These are phyloP conservation scores for Chaetomiaceae sp. DNA, from an alignment of 2,329 filamentous ascomycete species.

Conservation along the genomic window DNA sequence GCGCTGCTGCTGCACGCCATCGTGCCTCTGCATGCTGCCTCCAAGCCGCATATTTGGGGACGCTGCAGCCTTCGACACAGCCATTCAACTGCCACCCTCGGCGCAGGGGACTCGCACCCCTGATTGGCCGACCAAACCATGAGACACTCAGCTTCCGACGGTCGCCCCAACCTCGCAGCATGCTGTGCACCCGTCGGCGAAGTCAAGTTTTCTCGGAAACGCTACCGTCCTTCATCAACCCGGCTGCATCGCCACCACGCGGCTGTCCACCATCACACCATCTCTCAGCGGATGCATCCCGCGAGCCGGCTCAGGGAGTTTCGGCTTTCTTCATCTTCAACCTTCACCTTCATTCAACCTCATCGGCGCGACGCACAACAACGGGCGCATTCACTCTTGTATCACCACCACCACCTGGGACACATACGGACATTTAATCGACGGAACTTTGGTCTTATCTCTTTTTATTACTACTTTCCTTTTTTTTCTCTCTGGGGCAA, in stretches of 20 bases:
- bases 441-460: slow-evolving; percentile 10
- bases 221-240: slow-evolving; percentile 3
- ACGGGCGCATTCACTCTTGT: slow-evolving; percentile 22
- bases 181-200: slow-evolving; percentile 10
- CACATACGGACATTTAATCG: slow-evolving; percentile 29
- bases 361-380: slow-evolving; percentile 4
- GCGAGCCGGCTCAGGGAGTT: slow-evolving; percentile 25
- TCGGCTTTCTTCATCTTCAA: slow-evolving; percentile 12
- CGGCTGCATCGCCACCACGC: background rate
- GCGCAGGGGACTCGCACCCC: background rate
- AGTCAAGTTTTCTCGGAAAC: slow-evolving; percentile 5
- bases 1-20: slow-evolving; percentile 27
- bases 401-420: slow-evolving; percentile 22
- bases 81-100: slow-evolving; percentile 12
- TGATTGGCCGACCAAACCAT: slow-evolving; percentile 17
- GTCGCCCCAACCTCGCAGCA: slow-evolving; percentile 9
- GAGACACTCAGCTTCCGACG: background rate
- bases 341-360: slow-evolving; percentile 10
- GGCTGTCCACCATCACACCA: slow-evolving; percentile 10
- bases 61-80: slow-evolving; percentile 13
- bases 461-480: slow-evolving; percentile 11
- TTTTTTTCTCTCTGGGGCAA: slow-evolving; percentile 19
- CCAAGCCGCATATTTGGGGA: slow-evolving; percentile 10
- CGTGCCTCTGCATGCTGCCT: slow-evolving; percentile 14
- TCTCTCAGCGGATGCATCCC: slow-evolving; percentile 15